A percentile compares a stretch with the other conserved stretches of the same genome.
Evolutionary conservation across 225 moss, liverwort and hornwort genomes (phyloP).

Genomic region (Neckera pumila): DNA sequence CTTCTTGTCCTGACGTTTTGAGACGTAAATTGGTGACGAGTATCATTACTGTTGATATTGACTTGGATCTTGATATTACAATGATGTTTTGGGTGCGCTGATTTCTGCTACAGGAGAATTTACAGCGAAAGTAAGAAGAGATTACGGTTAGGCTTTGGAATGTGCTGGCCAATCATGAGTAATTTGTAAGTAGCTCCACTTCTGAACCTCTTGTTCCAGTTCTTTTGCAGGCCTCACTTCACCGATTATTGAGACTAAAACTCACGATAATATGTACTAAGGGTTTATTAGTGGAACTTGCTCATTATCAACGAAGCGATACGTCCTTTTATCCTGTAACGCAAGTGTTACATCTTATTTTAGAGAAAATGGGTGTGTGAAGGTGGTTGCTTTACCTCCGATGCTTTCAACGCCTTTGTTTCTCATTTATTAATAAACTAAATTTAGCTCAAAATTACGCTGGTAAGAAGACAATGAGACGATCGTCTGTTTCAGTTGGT

Average conservation of each 20-base stretch:
- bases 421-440: neutral
- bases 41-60: neutral
- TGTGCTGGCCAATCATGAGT: neutral
- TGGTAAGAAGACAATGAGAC: neutral
- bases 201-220: neutral
- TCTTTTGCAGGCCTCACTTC: neutral
- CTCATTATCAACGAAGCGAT: neutral
- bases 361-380: neutral
- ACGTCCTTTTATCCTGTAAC: neutral
- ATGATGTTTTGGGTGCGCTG: neutral
- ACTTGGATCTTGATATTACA: neutral
- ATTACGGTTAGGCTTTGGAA: neutral
- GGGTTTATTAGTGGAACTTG: neutral
- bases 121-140: neutral
- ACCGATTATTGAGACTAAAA: neutral
- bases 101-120: neutral
- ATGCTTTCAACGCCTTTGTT: neutral
- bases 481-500: neutral
- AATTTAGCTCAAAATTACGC: neutral
- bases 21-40: neutral
- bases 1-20: neutral
- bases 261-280: neutral
- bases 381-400: neutral
- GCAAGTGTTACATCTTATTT: neutral
- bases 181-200: neutral